Percentiles rank a stretch among this genome's conserved stretches.
Conservation (phyloP, 2,329 filamentous ascomycete genomes). For the Chalaropsis thielavioides region DNA sequence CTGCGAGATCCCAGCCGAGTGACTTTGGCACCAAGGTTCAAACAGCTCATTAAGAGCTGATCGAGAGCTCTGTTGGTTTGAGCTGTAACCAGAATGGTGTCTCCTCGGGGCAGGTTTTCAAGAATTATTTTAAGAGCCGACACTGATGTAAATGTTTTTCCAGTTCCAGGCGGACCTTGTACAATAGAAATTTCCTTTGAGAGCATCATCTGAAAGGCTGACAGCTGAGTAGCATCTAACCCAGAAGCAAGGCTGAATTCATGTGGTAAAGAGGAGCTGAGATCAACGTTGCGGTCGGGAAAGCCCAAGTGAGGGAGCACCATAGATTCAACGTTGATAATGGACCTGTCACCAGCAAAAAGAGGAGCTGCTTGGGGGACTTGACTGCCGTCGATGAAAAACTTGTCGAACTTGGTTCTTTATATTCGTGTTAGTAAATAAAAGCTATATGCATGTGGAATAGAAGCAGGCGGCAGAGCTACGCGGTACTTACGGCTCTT, state of each 20-base stretch:
- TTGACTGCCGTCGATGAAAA: conserved; percentile 38
- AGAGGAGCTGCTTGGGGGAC: conserved; percentile 21
- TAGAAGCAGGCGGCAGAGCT: not conserved
- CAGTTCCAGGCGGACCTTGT: conserved; percentile 64
- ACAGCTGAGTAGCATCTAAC: conserved; percentile 52
- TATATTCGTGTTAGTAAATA: not conserved
- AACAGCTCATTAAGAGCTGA: conserved; percentile 55
- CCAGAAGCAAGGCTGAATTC: conserved; percentile 20
- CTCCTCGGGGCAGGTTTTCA: conserved; percentile 38
- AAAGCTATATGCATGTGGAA: not conserved
- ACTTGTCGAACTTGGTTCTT: conserved; percentile 46
- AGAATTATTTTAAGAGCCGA: conserved; percentile 53
- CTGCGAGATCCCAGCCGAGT: conserved; percentile 36
- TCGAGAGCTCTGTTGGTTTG: conserved; percentile 89
- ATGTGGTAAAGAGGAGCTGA: conserved; percentile 1
- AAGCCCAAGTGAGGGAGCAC: conserved; percentile 1
- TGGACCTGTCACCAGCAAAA: conserved; percentile 22
- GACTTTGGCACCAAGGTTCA: conserved; percentile 39
- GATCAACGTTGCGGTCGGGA: not conserved
- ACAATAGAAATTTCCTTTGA: conserved; percentile 59
- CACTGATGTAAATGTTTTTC: conserved; percentile 72
- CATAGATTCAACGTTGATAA: conserved; percentile 5
- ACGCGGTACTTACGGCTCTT: conserved; percentile 11
- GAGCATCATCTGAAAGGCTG: conserved; percentile 54
- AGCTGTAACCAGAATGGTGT: conserved; percentile 64